phyloP scores from a whole-genome alignment of 2,329 filamentous ascomycete genomes.

The Parafenestella ontariensis region DNA sequence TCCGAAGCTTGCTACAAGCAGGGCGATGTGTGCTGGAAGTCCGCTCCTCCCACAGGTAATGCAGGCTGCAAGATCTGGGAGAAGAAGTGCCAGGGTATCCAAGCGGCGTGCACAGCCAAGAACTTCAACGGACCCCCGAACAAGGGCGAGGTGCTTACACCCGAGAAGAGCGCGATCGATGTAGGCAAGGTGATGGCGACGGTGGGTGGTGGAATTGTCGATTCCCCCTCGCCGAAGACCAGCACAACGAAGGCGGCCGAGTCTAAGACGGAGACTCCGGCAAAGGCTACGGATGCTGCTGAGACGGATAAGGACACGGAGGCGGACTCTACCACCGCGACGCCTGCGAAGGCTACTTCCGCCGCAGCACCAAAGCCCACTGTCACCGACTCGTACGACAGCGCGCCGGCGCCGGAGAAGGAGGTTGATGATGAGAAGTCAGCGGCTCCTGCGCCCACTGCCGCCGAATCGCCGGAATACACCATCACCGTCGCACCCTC shows the following conservation, averaged over 20 bases:
- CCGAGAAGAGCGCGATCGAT: constrained; percentile 37
- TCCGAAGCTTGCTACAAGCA: constrained; percentile 62
- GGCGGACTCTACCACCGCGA: not conserved
- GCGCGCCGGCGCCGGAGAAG: constrained; percentile 3
- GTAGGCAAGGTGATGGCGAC: constrained; percentile 36
- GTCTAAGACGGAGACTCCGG: constrained; percentile 9
- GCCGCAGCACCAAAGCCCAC: constrained; percentile 16
- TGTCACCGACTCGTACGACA: constrained; percentile 14
- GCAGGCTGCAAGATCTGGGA: constrained; percentile 69
- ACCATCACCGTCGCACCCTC: constrained; percentile 24
- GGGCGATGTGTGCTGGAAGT: constrained; percentile 64
- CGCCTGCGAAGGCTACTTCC: constrained; percentile 6
- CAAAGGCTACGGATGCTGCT: constrained; percentile 5
- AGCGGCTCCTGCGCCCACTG: constrained; percentile 2
- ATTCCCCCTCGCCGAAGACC: constrained; percentile 23
- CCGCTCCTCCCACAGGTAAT: constrained; percentile 65
- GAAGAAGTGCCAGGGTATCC: constrained; percentile 62
- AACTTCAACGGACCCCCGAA: constrained; percentile 55
- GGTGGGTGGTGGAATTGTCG: constrained; percentile 18
- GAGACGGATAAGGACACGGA: constrained; percentile 3
- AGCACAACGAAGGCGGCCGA: constrained; percentile 11
- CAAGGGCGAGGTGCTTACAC: constrained; percentile 50
- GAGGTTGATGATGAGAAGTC: constrained; percentile 7
- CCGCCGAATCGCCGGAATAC: constrained; percentile 6
- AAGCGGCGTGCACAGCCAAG: constrained; percentile 50